phyloP scores from a whole-genome alignment of 2,329 filamentous ascomycete genomes.

The Phaeosphaeriaceae sp. region DNA sequence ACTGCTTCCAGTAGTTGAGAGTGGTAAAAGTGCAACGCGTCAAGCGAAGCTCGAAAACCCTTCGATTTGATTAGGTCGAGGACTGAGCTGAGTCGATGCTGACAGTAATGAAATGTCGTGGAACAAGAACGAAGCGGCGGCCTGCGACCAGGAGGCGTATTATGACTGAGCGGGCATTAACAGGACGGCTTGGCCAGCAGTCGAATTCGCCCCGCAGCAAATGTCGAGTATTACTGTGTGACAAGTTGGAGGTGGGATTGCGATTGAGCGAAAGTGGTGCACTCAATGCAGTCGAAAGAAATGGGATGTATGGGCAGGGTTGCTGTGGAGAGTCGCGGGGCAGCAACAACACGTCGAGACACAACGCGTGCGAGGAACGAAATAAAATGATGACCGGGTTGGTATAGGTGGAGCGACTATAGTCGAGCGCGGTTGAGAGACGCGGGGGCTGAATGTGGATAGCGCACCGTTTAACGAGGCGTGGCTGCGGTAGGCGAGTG shows the following conservation, averaged over 20 bases:
- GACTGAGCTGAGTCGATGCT: background rate
- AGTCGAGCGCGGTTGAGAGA: conserved; percentile 23
- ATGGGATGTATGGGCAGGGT: conserved; percentile 27
- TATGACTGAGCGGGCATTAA: conserved; percentile 2
- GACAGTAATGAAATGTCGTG: conserved; percentile 2
- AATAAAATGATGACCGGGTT: conserved; percentile 32
- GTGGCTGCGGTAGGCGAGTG: conserved; percentile 40
- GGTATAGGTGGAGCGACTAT: conserved; percentile 29
- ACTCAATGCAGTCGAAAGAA: conserved; percentile 25
- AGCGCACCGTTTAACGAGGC: conserved; percentile 29
- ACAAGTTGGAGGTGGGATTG: background rate
- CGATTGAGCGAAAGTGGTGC: conserved; percentile 9
- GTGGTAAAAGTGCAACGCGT: background rate
- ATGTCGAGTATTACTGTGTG: background rate
- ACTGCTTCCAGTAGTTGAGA: conserved; percentile 6
- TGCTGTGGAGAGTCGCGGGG: conserved; percentile 38
- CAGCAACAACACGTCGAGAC: conserved; percentile 22
- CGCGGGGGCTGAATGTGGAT: conserved; percentile 32
- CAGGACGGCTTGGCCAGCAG: conserved; percentile 4
- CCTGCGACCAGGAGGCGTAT: background rate
- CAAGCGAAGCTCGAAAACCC: background rate
- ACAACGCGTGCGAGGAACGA: conserved; percentile 41
- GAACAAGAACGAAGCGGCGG: conserved; percentile 3
- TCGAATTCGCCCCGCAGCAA: background rate
- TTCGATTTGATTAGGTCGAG: background rate